Conservation (phyloP, 805 yeast species). For the Candida germanica region DNA sequence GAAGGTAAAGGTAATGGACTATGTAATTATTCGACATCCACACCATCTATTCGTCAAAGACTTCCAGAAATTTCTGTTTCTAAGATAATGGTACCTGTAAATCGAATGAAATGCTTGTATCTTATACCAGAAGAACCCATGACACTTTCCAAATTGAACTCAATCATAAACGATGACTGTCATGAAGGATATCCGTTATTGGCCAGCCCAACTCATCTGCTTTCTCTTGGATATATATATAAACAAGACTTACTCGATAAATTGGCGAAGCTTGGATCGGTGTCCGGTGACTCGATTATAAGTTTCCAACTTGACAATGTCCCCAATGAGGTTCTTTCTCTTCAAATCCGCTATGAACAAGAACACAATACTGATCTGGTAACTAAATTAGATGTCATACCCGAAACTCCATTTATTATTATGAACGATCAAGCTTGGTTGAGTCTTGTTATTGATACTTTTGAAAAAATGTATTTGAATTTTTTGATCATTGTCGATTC, state of each 20-base stretch:
- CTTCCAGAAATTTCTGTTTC: conserved; percentile 31
- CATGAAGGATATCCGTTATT: conserved; percentile 44
- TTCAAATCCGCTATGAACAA: conserved; percentile 24
- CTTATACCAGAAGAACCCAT: conserved; percentile 24
- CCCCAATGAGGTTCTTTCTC: conserved; percentile 19
- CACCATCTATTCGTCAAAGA: conserved; percentile 24
- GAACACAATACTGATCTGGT: conserved; percentile 5
- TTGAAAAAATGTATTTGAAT: conserved; percentile 38
- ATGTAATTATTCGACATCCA: conserved; percentile 27
- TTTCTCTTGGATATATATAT: conserved; percentile 32
- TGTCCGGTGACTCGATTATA: conserved; percentile 9
- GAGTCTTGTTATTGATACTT: conserved; percentile 31
- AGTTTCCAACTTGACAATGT: conserved; percentile 21
- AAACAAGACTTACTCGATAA: conserved; percentile 16
- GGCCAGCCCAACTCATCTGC: conserved; percentile 21
- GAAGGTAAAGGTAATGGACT: conserved; percentile 40
- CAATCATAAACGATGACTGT: conserved; percentile 26
- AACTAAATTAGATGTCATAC: conserved; percentile 14
- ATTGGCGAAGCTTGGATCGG: neutral
- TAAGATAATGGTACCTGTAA: conserved; percentile 29
- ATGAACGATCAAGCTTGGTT: conserved; percentile 31
- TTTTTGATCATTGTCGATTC: conserved; percentile 26
- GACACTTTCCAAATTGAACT: conserved; percentile 17
- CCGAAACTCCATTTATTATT: conserved; percentile 23
- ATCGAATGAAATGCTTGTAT: conserved; percentile 25